Evolutionary conservation across 768 basidiomycete genomes (phyloP).

Genomic region (Psilocybe sp.): DNA sequence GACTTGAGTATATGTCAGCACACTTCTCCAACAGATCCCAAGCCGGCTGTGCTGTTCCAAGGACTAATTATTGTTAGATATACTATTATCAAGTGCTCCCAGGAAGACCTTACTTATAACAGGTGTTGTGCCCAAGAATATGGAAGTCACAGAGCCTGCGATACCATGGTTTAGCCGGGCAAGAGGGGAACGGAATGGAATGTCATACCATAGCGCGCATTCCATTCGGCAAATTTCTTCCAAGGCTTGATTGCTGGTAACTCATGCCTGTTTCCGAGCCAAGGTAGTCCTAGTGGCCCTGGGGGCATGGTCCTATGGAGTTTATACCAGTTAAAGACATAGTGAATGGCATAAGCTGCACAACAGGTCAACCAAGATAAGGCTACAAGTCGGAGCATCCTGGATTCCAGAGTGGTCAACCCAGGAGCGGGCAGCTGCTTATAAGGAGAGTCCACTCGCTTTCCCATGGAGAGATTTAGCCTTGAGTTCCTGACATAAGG

Average conservation of each 20-base stretch:
- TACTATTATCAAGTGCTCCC: not conserved
- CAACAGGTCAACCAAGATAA: constrained; percentile 1
- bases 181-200: not conserved
- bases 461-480: no score
- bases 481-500: no score
- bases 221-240: constrained; percentile 47
- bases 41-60: constrained; percentile 39
- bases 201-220: constrained; percentile 37
- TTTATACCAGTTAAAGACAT: constrained; percentile 25
- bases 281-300: constrained; percentile 41
- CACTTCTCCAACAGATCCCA: constrained; percentile 38
- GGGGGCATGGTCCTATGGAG: constrained; percentile 40
- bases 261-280: constrained; percentile 44
- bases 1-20: constrained; percentile 45
- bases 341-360: constrained; percentile 15
- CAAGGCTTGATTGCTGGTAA: constrained; percentile 44
- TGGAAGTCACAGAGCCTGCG: constrained; percentile 37
- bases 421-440: no score
- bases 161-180: constrained; percentile 3
- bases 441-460: not conserved
- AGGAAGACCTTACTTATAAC: constrained; percentile 30
- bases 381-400: not conserved
- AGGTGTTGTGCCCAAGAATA: constrained; percentile 39
- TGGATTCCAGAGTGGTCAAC: not conserved
- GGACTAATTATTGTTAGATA: constrained; percentile 22